Evolutionary conservation across 2,329 filamentous ascomycete genomes (phyloP), one percentile per base, ranked within the genome.

Genomic region (Cordyceps militaris): DNA sequence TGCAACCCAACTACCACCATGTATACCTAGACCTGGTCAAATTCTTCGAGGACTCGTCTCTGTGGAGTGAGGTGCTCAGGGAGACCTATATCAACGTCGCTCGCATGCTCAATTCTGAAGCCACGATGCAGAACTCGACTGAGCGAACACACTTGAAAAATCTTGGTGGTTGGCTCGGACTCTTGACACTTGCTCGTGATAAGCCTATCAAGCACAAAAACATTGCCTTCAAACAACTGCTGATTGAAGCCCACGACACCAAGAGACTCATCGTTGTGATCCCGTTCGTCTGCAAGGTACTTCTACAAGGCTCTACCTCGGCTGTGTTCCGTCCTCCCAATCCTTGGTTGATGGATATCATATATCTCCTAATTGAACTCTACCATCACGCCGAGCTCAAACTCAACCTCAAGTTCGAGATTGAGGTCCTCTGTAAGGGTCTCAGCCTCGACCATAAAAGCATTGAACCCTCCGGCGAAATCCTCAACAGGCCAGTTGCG

Each of bases 351-450:
- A 96, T 97, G 89, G 94, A 99, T 66, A 94, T 99, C 56, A 84
- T 99, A 57, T 84, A 89, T 62, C 78, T 97, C 8, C 80, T 99
- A 36, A 89, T 96, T 65, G 95, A 99, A 68, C 80, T 99, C 4
- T 99, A 99, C 67, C 88, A 96, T 67, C 88, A 89, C 66, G 91
- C 90, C 14, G 93, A 97, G 65, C 77, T 99, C 57, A 97, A 97
- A 71, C 82, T 99, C 38, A 97, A 97, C 64, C 85, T 96, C 53
- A 99, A 97, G 66, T 99, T 99, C 65, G 94, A 99, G 71, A 97
- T 99, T 59, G 94, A 99, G 72, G 92, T 99, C 26, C 80, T 99
- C 24, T 99, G 92, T 77, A 95, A 95, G 69, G 92, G 92, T 13
- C 77, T 99, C 16, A 87, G 87, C 56, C 79, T 97, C n/a, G 91